Base-by-base conservation (phyloP, 2,329 filamentous ascomycete species). In the Colletotrichum melonis region DNA sequence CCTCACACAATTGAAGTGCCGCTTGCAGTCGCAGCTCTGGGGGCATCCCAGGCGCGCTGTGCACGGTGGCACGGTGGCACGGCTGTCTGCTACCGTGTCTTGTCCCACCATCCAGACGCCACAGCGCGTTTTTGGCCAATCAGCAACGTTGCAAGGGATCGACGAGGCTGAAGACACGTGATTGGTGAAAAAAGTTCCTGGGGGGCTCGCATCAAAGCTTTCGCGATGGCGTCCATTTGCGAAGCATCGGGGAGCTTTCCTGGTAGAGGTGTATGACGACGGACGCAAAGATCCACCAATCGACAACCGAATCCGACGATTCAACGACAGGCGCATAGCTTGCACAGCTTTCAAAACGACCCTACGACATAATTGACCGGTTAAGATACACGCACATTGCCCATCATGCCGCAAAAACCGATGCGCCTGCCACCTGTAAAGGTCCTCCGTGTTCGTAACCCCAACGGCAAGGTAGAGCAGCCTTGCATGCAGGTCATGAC, bases 401-500 rank as follows among this genome's bases (percentile, higher is more conserved):
- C 56, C 79, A 80, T 59, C 74, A 89, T 89, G 86, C 80, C 85
- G 67, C 84, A 85, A 75, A 89, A 86, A 76, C 85, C 88, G 32
- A 89, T 90, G 59, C 88, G 88, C 58, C 85, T 92, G 2, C 88
- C 89, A 72, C 90, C 90, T 2, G 81, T 92, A 73, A 86, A 87
- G 79, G 79, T 79, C 46, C 85, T 91, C 66, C 88, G 88, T 74
- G 88, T 91, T 74, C 85, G 86, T 78, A 82, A 88, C 73, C 86
- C 88, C 24, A 89, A 88, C 81, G 84, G 83, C 72, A 78, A 83
- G 76, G 80, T 83, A 64, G 82, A 86, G 74, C 88, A 88, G 76
- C 88, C 88, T 6, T 91, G 89, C 78, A 80, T 90, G 63, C 79
- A 82, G 59, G 83, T 89, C 81, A 91, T 91, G 89, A 86, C 87